Percentiles rank a stretch among this genome's conserved stretches.
Conservation (phyloP, 768 basidiomycete species). For the Amanita subjunquillea region DNA sequence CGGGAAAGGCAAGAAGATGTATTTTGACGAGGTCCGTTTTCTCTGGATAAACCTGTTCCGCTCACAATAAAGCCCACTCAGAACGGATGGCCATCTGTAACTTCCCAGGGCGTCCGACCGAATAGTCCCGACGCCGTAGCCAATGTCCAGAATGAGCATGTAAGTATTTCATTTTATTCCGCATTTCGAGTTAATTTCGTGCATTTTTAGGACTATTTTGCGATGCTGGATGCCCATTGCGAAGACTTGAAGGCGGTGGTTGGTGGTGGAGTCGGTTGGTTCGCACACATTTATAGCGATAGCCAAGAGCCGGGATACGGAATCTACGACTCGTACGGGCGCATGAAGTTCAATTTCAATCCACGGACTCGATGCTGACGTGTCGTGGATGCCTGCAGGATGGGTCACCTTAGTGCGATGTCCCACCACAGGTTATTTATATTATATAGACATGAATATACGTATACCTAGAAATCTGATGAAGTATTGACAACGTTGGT, state of each 20-base stretch:
- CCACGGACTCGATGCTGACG: slow-evolving; percentile 35
- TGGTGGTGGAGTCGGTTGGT: slow-evolving; percentile 54
- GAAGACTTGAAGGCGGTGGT: slow-evolving; percentile 35
- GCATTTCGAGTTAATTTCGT: not conserved
- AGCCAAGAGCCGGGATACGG: slow-evolving; percentile 47
- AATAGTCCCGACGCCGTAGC: slow-evolving; percentile 38
- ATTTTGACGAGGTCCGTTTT: slow-evolving; percentile 38
- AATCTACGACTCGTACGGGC: slow-evolving; percentile 31
- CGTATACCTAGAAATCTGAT: too few relatives aligned
- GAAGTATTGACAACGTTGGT: too few relatives aligned
- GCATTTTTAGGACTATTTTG: slow-evolving; percentile 28
- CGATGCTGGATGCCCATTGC: slow-evolving; percentile 44
- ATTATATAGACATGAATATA: too few relatives aligned
- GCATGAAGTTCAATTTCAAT: slow-evolving; percentile 39
- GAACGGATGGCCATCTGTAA: slow-evolving; percentile 60
- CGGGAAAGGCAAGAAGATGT: slow-evolving; percentile 54
- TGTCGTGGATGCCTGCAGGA: too few relatives aligned
- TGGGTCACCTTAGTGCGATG: too few relatives aligned
- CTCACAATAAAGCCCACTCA: slow-evolving; percentile 9
- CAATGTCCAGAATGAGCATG: slow-evolving; percentile 36
- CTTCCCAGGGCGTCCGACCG: slow-evolving; percentile 38
- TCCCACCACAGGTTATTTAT: too few relatives aligned
- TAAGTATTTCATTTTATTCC: slow-evolving; percentile 11
- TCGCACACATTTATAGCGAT: slow-evolving; percentile 56
- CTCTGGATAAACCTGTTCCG: not conserved